Evolutionary conservation across 2,329 filamentous ascomycete species (phyloP).

Genomic region (Neospermospora avenae): DNA sequence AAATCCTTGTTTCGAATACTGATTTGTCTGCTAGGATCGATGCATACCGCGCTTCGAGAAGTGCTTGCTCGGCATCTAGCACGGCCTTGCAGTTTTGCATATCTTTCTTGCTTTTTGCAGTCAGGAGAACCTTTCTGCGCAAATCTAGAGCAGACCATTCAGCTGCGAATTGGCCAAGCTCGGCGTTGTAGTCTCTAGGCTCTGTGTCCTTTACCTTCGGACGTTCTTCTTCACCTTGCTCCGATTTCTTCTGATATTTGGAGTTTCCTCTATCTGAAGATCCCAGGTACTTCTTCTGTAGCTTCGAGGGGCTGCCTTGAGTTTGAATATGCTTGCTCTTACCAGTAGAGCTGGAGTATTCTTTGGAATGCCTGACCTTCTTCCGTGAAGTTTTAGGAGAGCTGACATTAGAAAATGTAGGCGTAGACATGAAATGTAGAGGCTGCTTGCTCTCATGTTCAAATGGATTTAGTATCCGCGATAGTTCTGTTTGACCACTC

Average conservation of each 20-base stretch:
- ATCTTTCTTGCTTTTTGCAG: background rate
- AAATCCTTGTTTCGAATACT: background rate
- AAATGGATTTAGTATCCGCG: background rate
- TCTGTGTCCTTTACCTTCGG: background rate
- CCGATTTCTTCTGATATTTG: background rate
- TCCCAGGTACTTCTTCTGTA: background rate
- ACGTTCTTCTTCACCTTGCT: background rate
- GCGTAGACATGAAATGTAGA: constrained; percentile 9
- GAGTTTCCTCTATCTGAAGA: background rate
- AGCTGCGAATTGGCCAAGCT: background rate
- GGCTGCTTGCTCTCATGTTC: background rate
- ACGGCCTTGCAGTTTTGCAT: constrained; percentile 1
- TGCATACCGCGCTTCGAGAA: background rate
- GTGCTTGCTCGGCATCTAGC: constrained; percentile 1
- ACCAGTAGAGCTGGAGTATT: background rate
- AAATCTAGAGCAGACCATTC: background rate
- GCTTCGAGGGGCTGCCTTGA: background rate
- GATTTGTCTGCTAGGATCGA: background rate
- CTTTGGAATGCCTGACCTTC: constrained; percentile 2
- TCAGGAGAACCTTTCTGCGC: background rate
- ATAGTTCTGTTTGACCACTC: background rate
- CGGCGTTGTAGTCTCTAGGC: background rate
- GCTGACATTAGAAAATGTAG: background rate
- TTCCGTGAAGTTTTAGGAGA: background rate
- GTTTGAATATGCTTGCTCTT: background rate